Base-by-base conservation (phyloP, 768 basidiomycete genomes). In the Neoboletus magnificus region DNA sequence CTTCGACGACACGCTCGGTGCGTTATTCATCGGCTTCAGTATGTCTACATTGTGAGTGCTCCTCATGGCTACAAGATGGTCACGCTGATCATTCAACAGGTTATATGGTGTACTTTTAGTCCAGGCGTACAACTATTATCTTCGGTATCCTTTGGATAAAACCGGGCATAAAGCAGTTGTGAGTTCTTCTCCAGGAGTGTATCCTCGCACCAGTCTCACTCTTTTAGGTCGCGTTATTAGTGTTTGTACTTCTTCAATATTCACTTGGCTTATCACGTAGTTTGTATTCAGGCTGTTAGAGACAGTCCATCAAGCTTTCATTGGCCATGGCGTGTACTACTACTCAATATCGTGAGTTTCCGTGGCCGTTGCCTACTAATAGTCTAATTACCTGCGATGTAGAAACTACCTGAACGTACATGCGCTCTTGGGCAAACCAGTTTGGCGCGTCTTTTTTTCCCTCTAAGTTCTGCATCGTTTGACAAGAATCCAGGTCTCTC, bases 11-110 rank as follows among this genome's bases (percentile, higher is more conserved):
- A 86, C 85, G 1, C 76, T 87, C 18, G 86, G 86, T 35, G 84
- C 85, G 16, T 69, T 80, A 41, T 78, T 85, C 58, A 64, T 85
- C 43, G 86, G 86, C 32, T 84, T 84, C 56, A 76, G 79, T 1
- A 67, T 76, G 39, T 79, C 86, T 20, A 61, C 67, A 39, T 37
- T 66, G 76, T 65, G 47, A 60, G 74, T 58, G 30, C 16, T 23
- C 1, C 3, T 20, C 27, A 29, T 36, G 12, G 44, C 20, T 32
- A 27, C 36, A 23, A 23, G 15, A 37, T 32, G 15, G 9, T 27
- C 8, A 8, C 3, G 12, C 55, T 76, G 59, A 73, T 67, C 48
- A 61, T 77, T 36, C 33, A 33, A 48, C 63, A 77, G 77, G 32
- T 48, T 72, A 13, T 84, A 80, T 66, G 84, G 85, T n/a, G 73